Evolutionary conservation across 148 eudicot genomes (phyloP), one percentile per base, ranked within the genome.

Genomic region (Tetragonia tetragonoides): DNA sequence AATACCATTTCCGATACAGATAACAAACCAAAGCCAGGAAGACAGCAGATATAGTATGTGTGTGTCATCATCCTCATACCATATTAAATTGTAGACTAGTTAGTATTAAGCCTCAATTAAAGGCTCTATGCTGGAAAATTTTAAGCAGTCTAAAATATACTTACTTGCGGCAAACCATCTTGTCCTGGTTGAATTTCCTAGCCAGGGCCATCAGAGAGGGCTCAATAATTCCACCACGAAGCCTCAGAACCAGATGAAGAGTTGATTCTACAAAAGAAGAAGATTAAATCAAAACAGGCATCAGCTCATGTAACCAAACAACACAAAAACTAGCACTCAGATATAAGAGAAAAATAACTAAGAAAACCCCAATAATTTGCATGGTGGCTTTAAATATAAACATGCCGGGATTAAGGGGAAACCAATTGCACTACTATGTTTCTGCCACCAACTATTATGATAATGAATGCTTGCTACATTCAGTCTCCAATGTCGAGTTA

Each of bases 121-220:
- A 20, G 62, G 0, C 18, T 59, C 62, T 15, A 10, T 10, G 21
- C 20, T 59, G 4, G 17, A 8, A 40, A 72, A 38, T 20, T 46
- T 1, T 15, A 8, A 23, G 75, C 3, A 0, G 0, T 3, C 7
- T 1, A 70, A 74, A 28, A 28, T 28, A 47, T 8, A 73, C 89
- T 82, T 64, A 84, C 89, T 84, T 82, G 85, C 89, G 85, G 76
- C 89, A 86, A 54, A 86, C 84, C 85, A 82, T 86, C 85, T 86
- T 86, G 74, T 84, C 87, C 46, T 86, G 89, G 79, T 86, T 86
- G 77, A 74, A 86, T 40, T 86, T 86, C 74, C 87, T 68, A 62
- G 89, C 87, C 73, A 86, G 72, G 40, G 89, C 85, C 89, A 86
- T 84, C 69, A 86, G 41, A 28, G 89, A 86, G 21, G 89, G 89